Percentiles rank a stretch among this genome's conserved stretches.
phyloP scores from a whole-genome alignment of 345 rosid species.

The Hypericum perforatum region DNA sequence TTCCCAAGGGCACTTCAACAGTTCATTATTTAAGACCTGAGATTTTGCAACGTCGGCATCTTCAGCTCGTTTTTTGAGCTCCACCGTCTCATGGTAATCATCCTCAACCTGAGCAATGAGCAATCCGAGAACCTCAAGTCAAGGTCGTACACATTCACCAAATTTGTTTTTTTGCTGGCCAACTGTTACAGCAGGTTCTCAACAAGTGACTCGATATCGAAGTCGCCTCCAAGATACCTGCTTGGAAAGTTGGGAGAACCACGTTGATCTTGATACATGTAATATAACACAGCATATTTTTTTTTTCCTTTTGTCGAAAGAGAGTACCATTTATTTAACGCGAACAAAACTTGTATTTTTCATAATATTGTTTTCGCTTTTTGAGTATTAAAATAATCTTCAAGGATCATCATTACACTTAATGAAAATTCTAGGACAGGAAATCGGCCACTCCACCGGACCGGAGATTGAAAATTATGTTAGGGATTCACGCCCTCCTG shows the following conservation, averaged over 20 bases:
- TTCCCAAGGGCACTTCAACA: too few relatives aligned
- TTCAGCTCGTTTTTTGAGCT: slow-evolving; percentile 71
- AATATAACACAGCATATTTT: too few relatives aligned
- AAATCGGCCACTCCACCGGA: too few relatives aligned
- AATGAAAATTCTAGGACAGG: too few relatives aligned
- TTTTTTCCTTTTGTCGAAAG: too few relatives aligned
- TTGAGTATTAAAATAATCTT: too few relatives aligned
- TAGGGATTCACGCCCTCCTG: too few relatives aligned
- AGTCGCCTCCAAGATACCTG: slow-evolving; percentile 93
- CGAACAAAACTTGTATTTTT: background rate
- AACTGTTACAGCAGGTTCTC: slow-evolving; percentile 93
- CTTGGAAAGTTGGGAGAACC: slow-evolving; percentile 12
- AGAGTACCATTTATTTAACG: too few relatives aligned
- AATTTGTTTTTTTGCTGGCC: slow-evolving; percentile 85
- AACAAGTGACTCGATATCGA: slow-evolving; percentile 80
- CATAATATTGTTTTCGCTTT: too few relatives aligned
- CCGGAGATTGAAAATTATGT: too few relatives aligned
- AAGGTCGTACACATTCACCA: slow-evolving; percentile 90
- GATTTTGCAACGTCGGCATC: slow-evolving; percentile 97
- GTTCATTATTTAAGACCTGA: slow-evolving; percentile 54
- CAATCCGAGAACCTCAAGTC: too few relatives aligned
- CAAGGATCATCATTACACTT: too few relatives aligned
- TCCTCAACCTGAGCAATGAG: slow-evolving; percentile 86
- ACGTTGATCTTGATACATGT: slow-evolving; percentile 2
- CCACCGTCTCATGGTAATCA: slow-evolving; percentile 63